Evolutionary conservation across 768 basidiomycete genomes (phyloP).

Genomic region (Podaxis carcinomalis): DNA sequence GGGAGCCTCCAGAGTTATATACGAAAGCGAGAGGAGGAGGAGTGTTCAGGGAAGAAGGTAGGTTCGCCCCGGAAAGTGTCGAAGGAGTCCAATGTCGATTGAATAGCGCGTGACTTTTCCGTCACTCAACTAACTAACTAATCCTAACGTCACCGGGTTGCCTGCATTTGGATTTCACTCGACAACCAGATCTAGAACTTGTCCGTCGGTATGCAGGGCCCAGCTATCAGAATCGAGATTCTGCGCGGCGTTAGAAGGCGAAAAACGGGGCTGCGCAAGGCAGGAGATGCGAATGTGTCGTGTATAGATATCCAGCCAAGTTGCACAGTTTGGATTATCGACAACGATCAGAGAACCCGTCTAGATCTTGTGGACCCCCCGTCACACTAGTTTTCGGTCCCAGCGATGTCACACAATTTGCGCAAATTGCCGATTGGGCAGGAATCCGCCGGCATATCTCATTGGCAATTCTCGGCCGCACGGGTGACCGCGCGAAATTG

Average conservation of each 20-base stretch:
- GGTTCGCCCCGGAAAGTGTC: conserved; percentile 4
- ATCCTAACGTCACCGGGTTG: background rate
- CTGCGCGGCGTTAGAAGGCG: background rate
- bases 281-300: background rate
- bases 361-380: background rate
- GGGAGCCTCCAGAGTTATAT: conserved; percentile 9
- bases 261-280: background rate
- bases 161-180: background rate
- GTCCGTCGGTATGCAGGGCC: background rate
- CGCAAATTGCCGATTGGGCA: background rate
- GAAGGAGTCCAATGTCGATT: background rate
- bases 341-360: no score
- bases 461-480: background rate
- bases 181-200: background rate
- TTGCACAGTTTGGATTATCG: no score
- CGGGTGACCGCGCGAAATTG: background rate
- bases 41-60: conserved; percentile 6
- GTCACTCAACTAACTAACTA: background rate
- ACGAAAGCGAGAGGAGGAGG: conserved; percentile 15
- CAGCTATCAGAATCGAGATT: background rate
- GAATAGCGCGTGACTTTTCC: background rate
- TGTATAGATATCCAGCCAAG: background rate
- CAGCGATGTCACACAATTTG: background rate
- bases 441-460: background rate
- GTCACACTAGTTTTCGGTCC: background rate